Conservation (phyloP, 495 filamentous ascomycete genomes). For the Apiosordaria backusii region DNA sequence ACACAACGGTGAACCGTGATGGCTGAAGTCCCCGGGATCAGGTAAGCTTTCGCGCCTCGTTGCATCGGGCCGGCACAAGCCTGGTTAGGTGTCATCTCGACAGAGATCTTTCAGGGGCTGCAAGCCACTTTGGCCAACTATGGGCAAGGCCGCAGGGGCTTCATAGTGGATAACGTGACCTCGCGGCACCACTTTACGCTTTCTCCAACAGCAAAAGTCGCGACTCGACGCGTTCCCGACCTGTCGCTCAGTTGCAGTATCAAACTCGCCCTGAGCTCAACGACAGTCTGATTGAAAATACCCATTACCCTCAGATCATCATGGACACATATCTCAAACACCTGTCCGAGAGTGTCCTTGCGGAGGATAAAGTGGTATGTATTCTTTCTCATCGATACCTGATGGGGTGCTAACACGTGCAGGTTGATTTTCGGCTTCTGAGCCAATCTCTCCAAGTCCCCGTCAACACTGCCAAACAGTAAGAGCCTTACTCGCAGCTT, state of each 20-base stretch:
- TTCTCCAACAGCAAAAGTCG: conserved; percentile 1
- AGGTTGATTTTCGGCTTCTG: conserved; percentile 84
- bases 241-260: background rate
- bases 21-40: conserved; percentile 3
- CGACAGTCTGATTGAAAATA: background rate
- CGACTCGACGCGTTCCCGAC: conserved; percentile 9
- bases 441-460: conserved; percentile 77
- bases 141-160: conserved; percentile 8
- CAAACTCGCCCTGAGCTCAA: background rate
- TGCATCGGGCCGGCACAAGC: background rate
- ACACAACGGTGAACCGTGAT: conserved; percentile 12
- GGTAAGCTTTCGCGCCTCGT: conserved; percentile 8
- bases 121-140: conserved; percentile 9
- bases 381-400: background rate
- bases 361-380: conserved; percentile 69
- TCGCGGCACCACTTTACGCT: conserved; percentile 18
- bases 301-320: conserved; percentile 7
- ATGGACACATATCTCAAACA: conserved; percentile 64
- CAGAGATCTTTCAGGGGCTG: conserved; percentile 17
- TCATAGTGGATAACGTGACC: conserved; percentile 27
- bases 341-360: conserved; percentile 71
- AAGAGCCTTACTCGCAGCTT: background rate
- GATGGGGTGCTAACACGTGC: conserved; percentile 2
- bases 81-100: background rate
- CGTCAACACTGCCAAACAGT: conserved; percentile 55